These are phyloP conservation scores for Phytopythium ostracodes DNA, from an alignment of 352 stramenopile genomes.

Conservation along the genomic window DNA sequence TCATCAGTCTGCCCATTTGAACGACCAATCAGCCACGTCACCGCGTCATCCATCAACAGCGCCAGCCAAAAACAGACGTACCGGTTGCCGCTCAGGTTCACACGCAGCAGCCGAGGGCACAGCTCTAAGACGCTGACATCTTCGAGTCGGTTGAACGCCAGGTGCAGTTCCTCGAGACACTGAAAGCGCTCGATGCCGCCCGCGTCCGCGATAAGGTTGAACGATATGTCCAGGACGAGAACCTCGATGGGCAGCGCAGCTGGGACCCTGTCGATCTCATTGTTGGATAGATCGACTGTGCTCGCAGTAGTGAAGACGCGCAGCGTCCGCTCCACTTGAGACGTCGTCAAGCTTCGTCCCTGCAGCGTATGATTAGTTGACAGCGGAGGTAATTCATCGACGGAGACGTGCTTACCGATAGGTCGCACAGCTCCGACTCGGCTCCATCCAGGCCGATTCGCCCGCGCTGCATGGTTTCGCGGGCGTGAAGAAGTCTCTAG, in stretches of 20 bases:
- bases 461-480: constrained; percentile 18
- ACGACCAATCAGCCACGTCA: no score
- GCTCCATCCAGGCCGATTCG: constrained; percentile 53
- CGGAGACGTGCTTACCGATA: constrained; percentile 33
- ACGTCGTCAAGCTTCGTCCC: constrained; percentile 47
- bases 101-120: constrained; percentile 45
- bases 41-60: no score
- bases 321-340: constrained; percentile 56
- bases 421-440: constrained; percentile 56
- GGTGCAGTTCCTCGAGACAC: constrained; percentile 57
- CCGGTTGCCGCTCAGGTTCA: constrained; percentile 76
- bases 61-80: constrained; percentile 16
- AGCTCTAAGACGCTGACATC: constrained; percentile 66
- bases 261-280: constrained; percentile 64
- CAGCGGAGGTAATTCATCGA: neutral
- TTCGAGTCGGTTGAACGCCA: constrained; percentile 61
- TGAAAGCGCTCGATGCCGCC: constrained; percentile 57
- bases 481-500: neutral
- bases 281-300: constrained; percentile 71
- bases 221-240: constrained; percentile 61
- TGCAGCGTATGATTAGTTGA: constrained; percentile 9
- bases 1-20: constrained; percentile 35
- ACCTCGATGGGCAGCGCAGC: constrained; percentile 37
- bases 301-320: constrained; percentile 61
- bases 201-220: constrained; percentile 49